Evolutionary conservation across 1,284 basidiomycete species (phyloP), one percentile per base, ranked within the genome.

Genomic region (Calocybe gambosa): DNA sequence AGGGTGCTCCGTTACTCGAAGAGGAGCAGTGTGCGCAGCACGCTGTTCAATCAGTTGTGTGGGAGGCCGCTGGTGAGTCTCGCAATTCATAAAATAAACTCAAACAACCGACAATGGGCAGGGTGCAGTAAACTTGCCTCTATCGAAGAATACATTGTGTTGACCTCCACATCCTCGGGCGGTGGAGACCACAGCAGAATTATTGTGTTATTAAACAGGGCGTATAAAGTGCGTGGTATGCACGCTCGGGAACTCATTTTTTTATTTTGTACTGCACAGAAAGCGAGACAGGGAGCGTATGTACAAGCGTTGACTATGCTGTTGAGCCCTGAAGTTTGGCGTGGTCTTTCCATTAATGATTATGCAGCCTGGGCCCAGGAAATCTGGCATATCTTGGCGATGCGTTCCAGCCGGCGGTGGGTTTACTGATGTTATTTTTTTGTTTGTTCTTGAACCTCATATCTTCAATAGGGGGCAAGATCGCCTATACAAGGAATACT

Each of bases 321-420:
- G 15, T 65, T 90, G 10, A 77, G 84, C 45, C 80, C 86, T 2
- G 67, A 73, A 31, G 76, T 82, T 13, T 90, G 88, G 87, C 68
- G 71, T 3, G 78, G 82, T 5, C 64, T 90, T 39, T 69, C 71
- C 8, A 59, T 86, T 16, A 65, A 73, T 34, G 82, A 85, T 59
- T 85, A 85, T 61, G 66, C 68, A 23, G 63, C 71, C 29, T 90
- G 87, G 87, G 80, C 82, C 12, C 68, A 73, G 45, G 77, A 84
- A 58, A 73, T 89, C 29, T 90, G 88, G 87, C 77, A 85, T 55
- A 76, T 86, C 46, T 67, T 90, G 29, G 74, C 74, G 16, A 62
- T 87, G 49, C 76, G 82, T 31, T 77, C 82, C 10, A 79, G 74
- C 50, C 78, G 88, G 45, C 74, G 82, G 86, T 85, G 19, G 5